Evolutionary conservation across 2,329 filamentous ascomycete genomes (phyloP), one percentile per base, ranked within the genome.

Genomic region (Emydomyces testavorans): DNA sequence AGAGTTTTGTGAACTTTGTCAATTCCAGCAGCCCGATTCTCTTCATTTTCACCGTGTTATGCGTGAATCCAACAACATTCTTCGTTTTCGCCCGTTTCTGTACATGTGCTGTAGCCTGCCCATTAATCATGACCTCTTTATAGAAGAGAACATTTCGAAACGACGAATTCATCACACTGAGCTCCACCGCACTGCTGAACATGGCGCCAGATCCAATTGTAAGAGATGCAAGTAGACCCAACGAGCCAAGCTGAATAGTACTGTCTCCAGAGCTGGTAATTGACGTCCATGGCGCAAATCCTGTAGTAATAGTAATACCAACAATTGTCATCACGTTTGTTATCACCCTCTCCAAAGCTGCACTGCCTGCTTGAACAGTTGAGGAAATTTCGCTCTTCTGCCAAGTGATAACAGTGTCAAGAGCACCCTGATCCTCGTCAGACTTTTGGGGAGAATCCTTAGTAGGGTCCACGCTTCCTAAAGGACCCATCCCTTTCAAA

Each of bases 151-250:
- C 46, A 26, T 49, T 49, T 18, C 38, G 38, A 15, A 49, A 49
- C 10, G 46, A 49, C n/a, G 46, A 43, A 7, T 42, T 39, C 48
- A 50, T 50, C 2, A 50, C 48, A 16, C 48, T 50, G 26, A 50
- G 48, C 34, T 50, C 48, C n/a, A 50, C 35, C 2, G 48, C 48
- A 16, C 48, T 50, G 39, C 48, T 50, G 34, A 50, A 50, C 48
- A 50, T 50, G 3, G 48, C 48, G 3, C 48, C 48, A 1, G 48
- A 32, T 8, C 48, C 48, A 23, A 50, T 50, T 28, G 48, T 50
- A 8, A 50, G 48, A 35, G 48, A 50, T 15, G 48, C 48, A 23
- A 50, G 41, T 4, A 50, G 41, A 8, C 41, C 48, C 34, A 50
- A 28, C 11, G 48, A 50, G 18, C 48, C 48, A 8, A 50, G 48